Evolutionary conservation across 1,284 basidiomycete species (phyloP).

Genomic region (Irpex sp.): DNA sequence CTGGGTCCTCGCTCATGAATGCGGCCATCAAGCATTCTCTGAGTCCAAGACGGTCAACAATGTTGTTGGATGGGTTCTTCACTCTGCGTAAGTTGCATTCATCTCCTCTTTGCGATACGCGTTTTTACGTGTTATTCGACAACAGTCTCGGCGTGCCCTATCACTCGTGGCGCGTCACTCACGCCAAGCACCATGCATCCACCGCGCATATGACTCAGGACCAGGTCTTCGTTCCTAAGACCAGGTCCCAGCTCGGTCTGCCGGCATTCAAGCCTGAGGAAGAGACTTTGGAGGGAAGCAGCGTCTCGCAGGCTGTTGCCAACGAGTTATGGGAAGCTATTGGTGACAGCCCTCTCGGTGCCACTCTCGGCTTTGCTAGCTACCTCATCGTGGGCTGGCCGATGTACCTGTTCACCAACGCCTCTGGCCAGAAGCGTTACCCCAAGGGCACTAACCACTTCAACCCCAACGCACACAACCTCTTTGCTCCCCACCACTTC

Average conservation of each 20-base stretch:
- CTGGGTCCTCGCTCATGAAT: slow-evolving; percentile 92
- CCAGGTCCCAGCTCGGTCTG: slow-evolving; percentile 72
- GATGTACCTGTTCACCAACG: slow-evolving; percentile 81
- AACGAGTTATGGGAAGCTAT: slow-evolving; percentile 84
- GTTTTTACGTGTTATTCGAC: slow-evolving; percentile 10
- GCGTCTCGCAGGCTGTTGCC: slow-evolving; percentile 71
- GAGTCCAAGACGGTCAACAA: slow-evolving; percentile 94
- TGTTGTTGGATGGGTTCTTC: slow-evolving; percentile 90
- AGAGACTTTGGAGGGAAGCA: slow-evolving; percentile 68
- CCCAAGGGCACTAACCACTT: slow-evolving; percentile 88
- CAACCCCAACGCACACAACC: slow-evolving; percentile 66
- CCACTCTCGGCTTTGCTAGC: slow-evolving; percentile 59
- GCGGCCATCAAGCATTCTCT: slow-evolving; percentile 97
- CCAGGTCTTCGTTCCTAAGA: slow-evolving; percentile 94
- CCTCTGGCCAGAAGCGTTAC: slow-evolving; percentile 87
- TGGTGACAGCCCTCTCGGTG: slow-evolving; percentile 89
- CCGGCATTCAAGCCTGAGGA: slow-evolving; percentile 62
- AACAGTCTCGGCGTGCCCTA: slow-evolving; percentile 89
- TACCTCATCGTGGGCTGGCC: slow-evolving; percentile 87
- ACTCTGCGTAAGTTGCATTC: slow-evolving; percentile 64
- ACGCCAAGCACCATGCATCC: slow-evolving; percentile 95
- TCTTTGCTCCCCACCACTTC: slow-evolving; percentile 86
- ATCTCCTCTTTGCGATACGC: slow-evolving; percentile 3
- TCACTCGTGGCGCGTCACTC: slow-evolving; percentile 97
- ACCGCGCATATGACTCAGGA: slow-evolving; percentile 95